phyloP scores from a whole-genome alignment of 1,284 basidiomycete species.

The Heterobasidion parviporum region DNA sequence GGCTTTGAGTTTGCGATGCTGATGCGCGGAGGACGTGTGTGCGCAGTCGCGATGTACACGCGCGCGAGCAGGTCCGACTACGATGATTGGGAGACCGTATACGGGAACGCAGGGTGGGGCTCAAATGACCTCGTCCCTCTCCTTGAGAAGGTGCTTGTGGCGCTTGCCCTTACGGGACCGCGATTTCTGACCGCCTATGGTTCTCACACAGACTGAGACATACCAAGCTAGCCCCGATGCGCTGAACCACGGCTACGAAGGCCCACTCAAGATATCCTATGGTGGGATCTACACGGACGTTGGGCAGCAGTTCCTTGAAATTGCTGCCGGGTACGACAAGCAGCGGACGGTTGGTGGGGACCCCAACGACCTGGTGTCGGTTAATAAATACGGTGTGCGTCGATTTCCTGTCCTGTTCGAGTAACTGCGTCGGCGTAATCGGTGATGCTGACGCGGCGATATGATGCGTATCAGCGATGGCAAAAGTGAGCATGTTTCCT shows the following conservation, averaged over 20 bases:
- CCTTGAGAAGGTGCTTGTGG: slow-evolving; percentile 37
- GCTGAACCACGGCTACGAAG: slow-evolving; percentile 39
- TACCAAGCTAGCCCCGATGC: slow-evolving; percentile 28
- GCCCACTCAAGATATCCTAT: slow-evolving; percentile 44
- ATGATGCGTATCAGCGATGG: slow-evolving; percentile 24
- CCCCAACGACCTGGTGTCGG: slow-evolving; percentile 30
- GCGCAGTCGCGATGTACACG: slow-evolving; percentile 41
- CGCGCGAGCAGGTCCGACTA: slow-evolving; percentile 48
- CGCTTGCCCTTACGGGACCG: not conserved
- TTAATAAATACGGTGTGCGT: slow-evolving; percentile 39
- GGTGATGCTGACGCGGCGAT: no score
- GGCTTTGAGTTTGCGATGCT: not conserved
- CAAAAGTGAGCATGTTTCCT: slow-evolving; percentile 18
- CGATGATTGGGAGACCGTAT: slow-evolving; percentile 39
- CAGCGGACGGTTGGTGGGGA: slow-evolving; percentile 31
- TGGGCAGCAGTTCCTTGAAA: slow-evolving; percentile 37
- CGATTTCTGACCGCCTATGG: not conserved
- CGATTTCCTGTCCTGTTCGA: not conserved
- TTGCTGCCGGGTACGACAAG: slow-evolving; percentile 37
- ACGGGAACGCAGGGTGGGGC: slow-evolving; percentile 47
- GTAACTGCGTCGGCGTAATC: no score
- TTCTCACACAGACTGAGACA: slow-evolving; percentile 35
- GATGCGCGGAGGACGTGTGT: not conserved
- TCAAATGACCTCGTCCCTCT: slow-evolving; percentile 41
- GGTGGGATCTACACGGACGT: slow-evolving; percentile 27